Conservation (phyloP, 2,329 filamentous ascomycete genomes). For the Trichophyton equinum region DNA sequence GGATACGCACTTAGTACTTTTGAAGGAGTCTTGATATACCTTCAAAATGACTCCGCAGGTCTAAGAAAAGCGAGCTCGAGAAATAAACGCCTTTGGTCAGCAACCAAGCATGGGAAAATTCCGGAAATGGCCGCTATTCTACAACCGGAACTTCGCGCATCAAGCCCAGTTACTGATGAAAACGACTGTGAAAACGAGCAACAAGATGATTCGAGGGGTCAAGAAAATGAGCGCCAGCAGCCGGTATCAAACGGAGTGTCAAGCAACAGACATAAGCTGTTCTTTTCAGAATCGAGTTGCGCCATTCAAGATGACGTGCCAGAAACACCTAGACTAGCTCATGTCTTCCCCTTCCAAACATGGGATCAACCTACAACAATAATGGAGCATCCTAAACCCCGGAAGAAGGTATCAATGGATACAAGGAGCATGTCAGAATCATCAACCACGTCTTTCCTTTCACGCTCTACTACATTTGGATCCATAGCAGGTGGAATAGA, state of each 20-base stretch:
- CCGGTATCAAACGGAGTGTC: neutral
- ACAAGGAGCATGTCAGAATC: conserved; percentile 75
- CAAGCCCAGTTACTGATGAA: conserved; percentile 19
- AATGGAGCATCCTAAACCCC: conserved; percentile 35
- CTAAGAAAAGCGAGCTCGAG: conserved; percentile 72
- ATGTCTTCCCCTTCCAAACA: conserved; percentile 84
- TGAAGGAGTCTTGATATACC: conserved; percentile 82
- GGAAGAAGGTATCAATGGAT: conserved; percentile 81
- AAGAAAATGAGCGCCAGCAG: neutral
- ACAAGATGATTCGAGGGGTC: conserved; percentile 13
- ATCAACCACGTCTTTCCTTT: conserved; percentile 72
- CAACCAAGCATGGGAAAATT: conserved; percentile 64
- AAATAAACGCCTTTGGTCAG: conserved; percentile 81
- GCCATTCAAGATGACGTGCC: conserved; percentile 15
- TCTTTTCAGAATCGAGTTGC: conserved; percentile 15
- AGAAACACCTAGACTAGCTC: conserved; percentile 44
- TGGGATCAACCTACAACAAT: conserved; percentile 32
- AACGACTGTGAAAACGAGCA: conserved; percentile 17
- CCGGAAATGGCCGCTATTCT: conserved; percentile 64
- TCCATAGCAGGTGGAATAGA: conserved; percentile 63
- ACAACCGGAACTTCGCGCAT: conserved; percentile 51
- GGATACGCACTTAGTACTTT: conserved; percentile 94
- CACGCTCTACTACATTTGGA: conserved; percentile 63
- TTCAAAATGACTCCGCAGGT: conserved; percentile 67
- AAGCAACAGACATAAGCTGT: conserved; percentile 2